These are phyloP conservation scores for Colletotrichum sojae DNA, from an alignment of 2,329 filamentous ascomycete species.

Conservation along the genomic window DNA sequence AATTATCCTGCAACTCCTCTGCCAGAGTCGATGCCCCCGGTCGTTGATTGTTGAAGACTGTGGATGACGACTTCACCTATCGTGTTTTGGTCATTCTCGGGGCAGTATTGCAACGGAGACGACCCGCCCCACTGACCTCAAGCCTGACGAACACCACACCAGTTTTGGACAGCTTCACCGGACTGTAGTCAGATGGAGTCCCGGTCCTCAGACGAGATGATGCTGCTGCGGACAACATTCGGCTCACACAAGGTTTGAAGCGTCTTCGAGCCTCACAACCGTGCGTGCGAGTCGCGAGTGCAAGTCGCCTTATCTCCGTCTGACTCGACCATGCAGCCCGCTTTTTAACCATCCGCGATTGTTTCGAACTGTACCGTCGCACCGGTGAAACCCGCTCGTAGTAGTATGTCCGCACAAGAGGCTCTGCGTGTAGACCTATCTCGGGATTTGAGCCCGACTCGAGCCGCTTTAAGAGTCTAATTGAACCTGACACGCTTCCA, in stretches of 20 bases:
- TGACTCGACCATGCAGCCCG: too few relatives aligned
- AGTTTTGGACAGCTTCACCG: background rate
- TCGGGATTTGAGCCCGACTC: too few relatives aligned
- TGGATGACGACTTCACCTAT: constrained; percentile 6
- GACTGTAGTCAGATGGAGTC: background rate
- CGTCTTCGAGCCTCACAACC: background rate
- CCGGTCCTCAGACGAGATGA: constrained; percentile 13
- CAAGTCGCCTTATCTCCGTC: background rate
- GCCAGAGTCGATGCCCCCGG: background rate
- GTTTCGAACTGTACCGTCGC: too few relatives aligned
- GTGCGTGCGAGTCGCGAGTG: background rate
- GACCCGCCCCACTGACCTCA: background rate
- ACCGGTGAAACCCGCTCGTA: too few relatives aligned
- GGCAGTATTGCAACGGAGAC: background rate
- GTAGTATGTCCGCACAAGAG: too few relatives aligned
- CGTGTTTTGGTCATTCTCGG: background rate
- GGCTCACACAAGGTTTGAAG: background rate
- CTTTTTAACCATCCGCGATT: too few relatives aligned
- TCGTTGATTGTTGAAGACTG: background rate
- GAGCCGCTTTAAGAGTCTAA: too few relatives aligned
- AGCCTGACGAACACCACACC: background rate
- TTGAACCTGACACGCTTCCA: too few relatives aligned
- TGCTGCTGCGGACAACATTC: background rate
- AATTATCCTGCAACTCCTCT: background rate
- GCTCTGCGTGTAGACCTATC: too few relatives aligned